Evolutionary conservation across 805 yeast species (phyloP).

Genomic region (Yamadazyma tumulicola): DNA sequence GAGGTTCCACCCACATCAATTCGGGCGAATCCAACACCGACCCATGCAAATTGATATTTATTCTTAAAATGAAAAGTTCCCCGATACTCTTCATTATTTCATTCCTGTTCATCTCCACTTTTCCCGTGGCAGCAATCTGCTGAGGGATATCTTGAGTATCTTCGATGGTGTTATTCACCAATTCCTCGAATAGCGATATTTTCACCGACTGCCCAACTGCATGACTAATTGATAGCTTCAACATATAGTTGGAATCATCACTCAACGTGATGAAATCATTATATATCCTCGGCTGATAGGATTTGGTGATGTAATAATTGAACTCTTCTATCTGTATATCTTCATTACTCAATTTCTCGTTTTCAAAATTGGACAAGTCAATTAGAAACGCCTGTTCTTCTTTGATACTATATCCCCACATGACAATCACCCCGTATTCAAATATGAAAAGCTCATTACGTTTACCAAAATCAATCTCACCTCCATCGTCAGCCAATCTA

Average conservation of each 20-base stretch:
- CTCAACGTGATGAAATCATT: conserved; percentile 92
- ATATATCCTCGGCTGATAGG: conserved; percentile 92
- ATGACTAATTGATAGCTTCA: conserved; percentile 88
- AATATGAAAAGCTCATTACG: conserved; percentile 81
- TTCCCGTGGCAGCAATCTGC: conserved; percentile 91
- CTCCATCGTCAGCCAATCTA: conserved; percentile 88
- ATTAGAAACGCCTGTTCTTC: conserved; percentile 81
- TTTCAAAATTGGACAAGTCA: conserved; percentile 87
- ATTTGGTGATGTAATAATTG: conserved; percentile 88
- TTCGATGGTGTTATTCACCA: conserved; percentile 94
- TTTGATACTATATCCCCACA: conserved; percentile 89
- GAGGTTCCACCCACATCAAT: conserved; percentile 99
- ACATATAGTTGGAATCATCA: conserved; percentile 87
- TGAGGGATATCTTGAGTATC: conserved; percentile 97
- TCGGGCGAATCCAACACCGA: conserved; percentile 95
- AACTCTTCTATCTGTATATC: conserved; percentile 94
- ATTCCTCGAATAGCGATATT: conserved; percentile 90
- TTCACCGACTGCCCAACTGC: conserved; percentile 95
- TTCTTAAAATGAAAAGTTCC: conserved; percentile 83
- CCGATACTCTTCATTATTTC: conserved; percentile 98
- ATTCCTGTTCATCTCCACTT: conserved; percentile 88
- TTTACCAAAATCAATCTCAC: conserved; percentile 85
- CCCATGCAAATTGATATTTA: conserved; percentile 79
- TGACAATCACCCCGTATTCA: conserved; percentile 94
- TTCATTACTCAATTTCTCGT: conserved; percentile 84